Evolutionary conservation across 345 rosid genomes (phyloP).

Genomic region (Eutrema heterophyllum): DNA sequence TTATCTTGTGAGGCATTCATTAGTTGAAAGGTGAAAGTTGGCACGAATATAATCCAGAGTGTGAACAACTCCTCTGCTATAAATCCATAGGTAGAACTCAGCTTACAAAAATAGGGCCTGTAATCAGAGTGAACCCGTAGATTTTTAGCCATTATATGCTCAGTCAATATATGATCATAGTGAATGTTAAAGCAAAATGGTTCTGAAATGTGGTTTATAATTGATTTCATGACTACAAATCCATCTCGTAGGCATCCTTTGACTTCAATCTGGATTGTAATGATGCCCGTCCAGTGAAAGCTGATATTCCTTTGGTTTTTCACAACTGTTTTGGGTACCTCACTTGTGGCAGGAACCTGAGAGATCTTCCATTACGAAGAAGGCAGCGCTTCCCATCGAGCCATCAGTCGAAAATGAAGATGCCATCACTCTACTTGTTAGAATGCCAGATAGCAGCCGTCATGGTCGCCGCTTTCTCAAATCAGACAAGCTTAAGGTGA

Average conservation of each 20-base stretch:
- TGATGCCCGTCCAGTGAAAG: not conserved
- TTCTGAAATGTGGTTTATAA: not conserved
- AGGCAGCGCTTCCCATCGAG: constrained; percentile 48
- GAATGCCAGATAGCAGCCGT: constrained; percentile 83
- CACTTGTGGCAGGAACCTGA: constrained; percentile 39
- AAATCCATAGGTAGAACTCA: not conserved
- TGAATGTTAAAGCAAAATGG: not conserved
- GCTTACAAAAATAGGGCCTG: not conserved
- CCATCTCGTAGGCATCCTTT: not conserved
- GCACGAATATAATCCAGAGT: not conserved
- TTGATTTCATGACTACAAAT: not conserved
- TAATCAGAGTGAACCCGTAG: not conserved
- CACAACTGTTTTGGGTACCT: not conserved
- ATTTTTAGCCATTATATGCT: not conserved
- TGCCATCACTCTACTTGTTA: constrained; percentile 59
- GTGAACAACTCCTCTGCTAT: not conserved
- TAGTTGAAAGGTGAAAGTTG: not conserved
- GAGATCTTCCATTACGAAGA: constrained; percentile 35
- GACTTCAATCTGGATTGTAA: not conserved
- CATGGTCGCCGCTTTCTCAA: constrained; percentile 70
- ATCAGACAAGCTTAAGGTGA: constrained; percentile 80
- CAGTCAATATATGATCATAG: not conserved
- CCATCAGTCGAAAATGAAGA: constrained; percentile 57
- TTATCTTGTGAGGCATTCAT: not conserved
- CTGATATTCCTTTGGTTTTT: not conserved